A percentile compares a stretch with the other conserved stretches of the same genome.
Conservation (phyloP, 139 green algal genomes). For the Chlamydomonas sp. region DNA sequence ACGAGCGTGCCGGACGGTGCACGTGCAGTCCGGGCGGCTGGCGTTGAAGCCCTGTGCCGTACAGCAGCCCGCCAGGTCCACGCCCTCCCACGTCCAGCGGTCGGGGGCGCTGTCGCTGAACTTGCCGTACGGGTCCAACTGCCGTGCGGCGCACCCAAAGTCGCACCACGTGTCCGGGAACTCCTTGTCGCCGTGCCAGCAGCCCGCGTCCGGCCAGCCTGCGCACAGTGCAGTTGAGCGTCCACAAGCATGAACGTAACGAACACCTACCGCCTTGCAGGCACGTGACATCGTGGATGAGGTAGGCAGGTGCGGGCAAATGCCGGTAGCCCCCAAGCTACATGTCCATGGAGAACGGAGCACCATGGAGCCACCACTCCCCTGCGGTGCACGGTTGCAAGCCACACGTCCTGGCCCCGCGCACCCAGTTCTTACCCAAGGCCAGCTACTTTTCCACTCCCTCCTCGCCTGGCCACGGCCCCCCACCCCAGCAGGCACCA, state of each 20-base stretch:
- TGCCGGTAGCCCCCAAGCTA: too few relatives aligned
- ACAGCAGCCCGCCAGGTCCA: slow-evolving; percentile 65
- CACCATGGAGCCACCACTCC: too few relatives aligned
- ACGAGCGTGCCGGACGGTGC: slow-evolving; percentile 47
- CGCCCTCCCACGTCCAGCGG: slow-evolving; percentile 66
- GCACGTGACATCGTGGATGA: too few relatives aligned
- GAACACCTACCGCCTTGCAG: not conserved
- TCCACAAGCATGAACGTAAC: not conserved
- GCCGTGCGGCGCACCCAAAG: slow-evolving; percentile 65
- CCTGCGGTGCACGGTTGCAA: too few relatives aligned
- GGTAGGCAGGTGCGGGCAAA: too few relatives aligned
- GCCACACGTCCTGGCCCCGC: too few relatives aligned
- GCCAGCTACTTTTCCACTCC: not conserved
- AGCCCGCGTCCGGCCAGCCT: slow-evolving; percentile 65
- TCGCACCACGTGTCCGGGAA: slow-evolving; percentile 67
- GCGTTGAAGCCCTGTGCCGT: slow-evolving; percentile 36
- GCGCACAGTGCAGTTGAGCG: not conserved
- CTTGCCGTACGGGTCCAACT: slow-evolving; percentile 64
- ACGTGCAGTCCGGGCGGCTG: slow-evolving; percentile 43
- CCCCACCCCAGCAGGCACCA: too few relatives aligned
- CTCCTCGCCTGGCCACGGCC: not conserved
- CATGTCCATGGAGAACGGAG: too few relatives aligned
- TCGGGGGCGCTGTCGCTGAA: slow-evolving; percentile 51
- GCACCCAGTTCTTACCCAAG: too few relatives aligned
- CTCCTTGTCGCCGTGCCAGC: slow-evolving; percentile 64